Percentiles rank a stretch among this genome's conserved stretches.
Conservation (phyloP, 192 early-diverging fungal genomes). For the Dimargaris cristalligena region DNA sequence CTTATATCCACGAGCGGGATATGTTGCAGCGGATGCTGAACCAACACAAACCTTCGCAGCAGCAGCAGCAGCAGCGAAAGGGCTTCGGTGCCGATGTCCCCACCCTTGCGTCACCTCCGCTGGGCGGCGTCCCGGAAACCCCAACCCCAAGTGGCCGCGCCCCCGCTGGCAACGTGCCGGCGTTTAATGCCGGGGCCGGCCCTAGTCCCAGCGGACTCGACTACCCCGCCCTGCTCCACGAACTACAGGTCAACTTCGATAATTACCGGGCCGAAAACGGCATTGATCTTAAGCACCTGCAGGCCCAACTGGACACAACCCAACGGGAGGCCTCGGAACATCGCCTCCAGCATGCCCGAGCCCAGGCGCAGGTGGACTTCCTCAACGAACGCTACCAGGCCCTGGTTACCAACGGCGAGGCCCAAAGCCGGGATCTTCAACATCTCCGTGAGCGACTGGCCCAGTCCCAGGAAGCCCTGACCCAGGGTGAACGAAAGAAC, state of each 20-base stretch:
- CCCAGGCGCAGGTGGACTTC: constrained; percentile 39
- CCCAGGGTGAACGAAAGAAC: constrained; percentile 39
- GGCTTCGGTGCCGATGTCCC: background rate
- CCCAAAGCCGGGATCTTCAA: constrained; percentile 39
- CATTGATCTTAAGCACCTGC: constrained; percentile 34
- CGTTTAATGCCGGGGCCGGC: background rate
- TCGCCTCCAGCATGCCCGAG: constrained; percentile 40
- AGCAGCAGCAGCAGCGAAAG: constrained; percentile 11
- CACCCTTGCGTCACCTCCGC: background rate
- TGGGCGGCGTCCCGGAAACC: background rate
- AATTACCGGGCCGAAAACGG: constrained; percentile 44
- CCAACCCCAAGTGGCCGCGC: background rate
- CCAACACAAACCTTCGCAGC: constrained; percentile 5
- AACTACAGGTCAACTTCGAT: constrained; percentile 45
- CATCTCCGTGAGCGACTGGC: constrained; percentile 42
- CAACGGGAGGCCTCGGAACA: constrained; percentile 37
- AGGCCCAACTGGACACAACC: constrained; percentile 29
- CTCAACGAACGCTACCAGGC: constrained; percentile 44
- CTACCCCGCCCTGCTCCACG: constrained; percentile 25
- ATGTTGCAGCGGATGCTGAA: constrained; percentile 28
- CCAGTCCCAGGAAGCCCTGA: constrained; percentile 26
- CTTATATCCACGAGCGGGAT: constrained; percentile 38
- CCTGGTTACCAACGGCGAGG: constrained; percentile 29
- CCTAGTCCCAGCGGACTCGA: constrained; percentile 14
- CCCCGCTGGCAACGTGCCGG: background rate